Base-by-base conservation (phyloP, 306 rosid species). In the Trifolium dubium region DNA sequence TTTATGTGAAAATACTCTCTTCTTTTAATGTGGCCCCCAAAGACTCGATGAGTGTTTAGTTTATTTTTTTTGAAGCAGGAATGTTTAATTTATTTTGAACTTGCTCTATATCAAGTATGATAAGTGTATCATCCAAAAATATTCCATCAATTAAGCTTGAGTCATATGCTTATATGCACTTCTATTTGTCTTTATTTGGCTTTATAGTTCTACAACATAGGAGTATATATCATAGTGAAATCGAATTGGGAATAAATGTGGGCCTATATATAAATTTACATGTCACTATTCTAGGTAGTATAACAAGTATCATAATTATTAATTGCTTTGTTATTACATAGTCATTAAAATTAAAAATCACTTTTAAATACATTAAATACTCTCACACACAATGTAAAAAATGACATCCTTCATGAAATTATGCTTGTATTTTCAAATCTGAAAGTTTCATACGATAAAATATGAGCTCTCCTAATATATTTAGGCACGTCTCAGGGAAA, bases 321-420 rank as follows among this genome's bases (percentile, higher is more conserved):
- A 78, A 83, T 65, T 59, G 54, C 13, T 3, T 10, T 70, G 37
- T 59, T 49, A 65, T 64, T 64, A 41, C 65, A 37, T 8, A 46
- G 53, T 64, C 19, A 44, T 62, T 28, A 14, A 56, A 41, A 63
- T 10, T 23, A 23, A 23, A 40, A 62, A 23, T 23, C 23, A 23
- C 23, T 23, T 23, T 23, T 23, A 23, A 23, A 23, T 23, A 23
- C 23, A 23, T 23, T 23, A 23, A 23, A 23, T 23, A 23, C 23
- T 1, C 23, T 23, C 23, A 23, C 23, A 23, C 23, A 23, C 23
- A 23, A 23, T 23, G 23, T 23, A 23, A 23, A 23, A 23, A 23
- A 23, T 23, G 23, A 23, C 23, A 23, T 23, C 23, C 23, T 23
- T 23, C 23, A 23, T 23, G 23, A 23, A 23, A 23, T 23, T 23